Percentiles rank a stretch among this genome's conserved stretches.
Conservation (phyloP, 2,329 filamentous ascomycete genomes). For the Ophiocordyceps polyrhachis-furcata region DNA sequence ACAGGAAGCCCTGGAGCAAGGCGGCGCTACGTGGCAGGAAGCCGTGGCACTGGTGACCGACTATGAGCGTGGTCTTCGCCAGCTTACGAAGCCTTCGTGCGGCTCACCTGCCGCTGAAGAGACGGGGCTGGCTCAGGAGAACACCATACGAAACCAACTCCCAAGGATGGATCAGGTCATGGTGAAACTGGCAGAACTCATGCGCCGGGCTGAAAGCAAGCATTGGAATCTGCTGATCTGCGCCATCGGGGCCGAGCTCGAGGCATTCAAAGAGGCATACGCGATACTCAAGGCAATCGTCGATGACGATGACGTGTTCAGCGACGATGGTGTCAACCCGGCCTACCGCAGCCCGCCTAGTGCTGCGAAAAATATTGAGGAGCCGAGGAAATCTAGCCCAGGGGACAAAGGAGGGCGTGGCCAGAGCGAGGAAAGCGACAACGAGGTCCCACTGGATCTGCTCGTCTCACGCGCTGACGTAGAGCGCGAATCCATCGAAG, state of each 20-base stretch:
- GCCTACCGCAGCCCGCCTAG: not conserved
- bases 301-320: not conserved
- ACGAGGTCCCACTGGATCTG: conserved; percentile 6
- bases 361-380: not conserved
- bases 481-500: conserved; percentile 5
- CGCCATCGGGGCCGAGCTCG: conserved; percentile 55
- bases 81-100: conserved; percentile 24
- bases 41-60: conserved; percentile 37
- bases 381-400: not conserved
- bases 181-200: conserved; percentile 30
- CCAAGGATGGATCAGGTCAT: conserved; percentile 38
- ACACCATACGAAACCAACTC: conserved; percentile 27
- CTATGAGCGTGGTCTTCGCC: conserved; percentile 47
- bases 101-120: conserved; percentile 13
- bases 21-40: conserved; percentile 46
- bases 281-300: conserved; percentile 26
- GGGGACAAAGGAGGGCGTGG: not conserved
- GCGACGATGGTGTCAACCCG: conserved; percentile 1
- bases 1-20: conserved; percentile 45
- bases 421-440: conserved; percentile 6
- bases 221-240: conserved; percentile 60
- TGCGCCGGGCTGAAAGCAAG: conserved; percentile 36
- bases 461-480: conserved; percentile 15
- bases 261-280: conserved; percentile 44
- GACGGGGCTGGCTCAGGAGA: conserved; percentile 13